Evolutionary conservation across 1,284 basidiomycete genomes (phyloP).

Genomic region (Sanghuangporus baumii): DNA sequence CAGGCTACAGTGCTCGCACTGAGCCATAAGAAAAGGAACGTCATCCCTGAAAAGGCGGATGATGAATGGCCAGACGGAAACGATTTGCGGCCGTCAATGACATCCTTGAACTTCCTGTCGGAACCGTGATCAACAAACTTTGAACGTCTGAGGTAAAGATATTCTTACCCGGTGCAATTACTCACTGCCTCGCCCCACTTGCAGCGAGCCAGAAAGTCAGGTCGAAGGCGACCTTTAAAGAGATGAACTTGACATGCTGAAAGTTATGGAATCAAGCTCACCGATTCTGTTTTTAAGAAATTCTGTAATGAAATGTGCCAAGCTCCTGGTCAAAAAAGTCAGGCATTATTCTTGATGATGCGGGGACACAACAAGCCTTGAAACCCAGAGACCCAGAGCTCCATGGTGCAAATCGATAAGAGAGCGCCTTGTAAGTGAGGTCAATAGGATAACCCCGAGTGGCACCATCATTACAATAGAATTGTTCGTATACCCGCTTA

Average conservation of each 20-base stretch:
- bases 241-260: not conserved
- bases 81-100: slow-evolving; percentile 51
- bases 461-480: slow-evolving; percentile 43
- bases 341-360: not conserved
- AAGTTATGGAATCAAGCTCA: slow-evolving; percentile 22
- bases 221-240: slow-evolving; percentile 51
- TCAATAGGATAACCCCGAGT: slow-evolving; percentile 30
- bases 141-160: slow-evolving; percentile 1
- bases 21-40: slow-evolving; percentile 56
- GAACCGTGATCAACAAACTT: not conserved
- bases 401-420: slow-evolving; percentile 52
- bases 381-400: slow-evolving; percentile 41
- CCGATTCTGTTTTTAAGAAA: slow-evolving; percentile 57
- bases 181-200: slow-evolving; percentile 46
- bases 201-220: slow-evolving; percentile 65
- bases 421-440: slow-evolving; percentile 39
- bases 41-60: slow-evolving; percentile 59
- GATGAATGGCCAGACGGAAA: slow-evolving; percentile 70
- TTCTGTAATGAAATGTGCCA: slow-evolving; percentile 45
- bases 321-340: slow-evolving; percentile 30
- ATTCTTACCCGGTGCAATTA: slow-evolving; percentile 49
- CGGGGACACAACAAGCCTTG: slow-evolving; percentile 33
- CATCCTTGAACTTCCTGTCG: slow-evolving; percentile 32
- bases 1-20: slow-evolving; percentile 59
- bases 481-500: slow-evolving; percentile 43